Evolutionary conservation across 2,329 filamentous ascomycete genomes (phyloP).

Genomic region (Calonectria pseudoreteaudii): DNA sequence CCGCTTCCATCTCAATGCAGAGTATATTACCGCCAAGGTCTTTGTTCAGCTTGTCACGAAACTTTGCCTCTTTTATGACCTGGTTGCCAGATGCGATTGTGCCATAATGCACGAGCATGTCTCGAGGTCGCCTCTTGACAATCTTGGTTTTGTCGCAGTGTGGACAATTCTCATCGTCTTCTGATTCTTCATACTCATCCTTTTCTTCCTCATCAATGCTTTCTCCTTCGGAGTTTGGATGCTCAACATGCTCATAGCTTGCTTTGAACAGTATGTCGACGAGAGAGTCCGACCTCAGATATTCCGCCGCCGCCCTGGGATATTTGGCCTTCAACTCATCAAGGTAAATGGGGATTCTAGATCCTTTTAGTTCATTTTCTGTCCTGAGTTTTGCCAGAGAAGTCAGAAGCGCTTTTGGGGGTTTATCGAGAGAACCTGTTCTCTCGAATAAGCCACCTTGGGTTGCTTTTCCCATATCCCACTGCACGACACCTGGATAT

Average conservation of each 20-base stretch:
- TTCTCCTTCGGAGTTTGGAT: background rate
- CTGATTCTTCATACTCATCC: background rate
- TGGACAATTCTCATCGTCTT: background rate
- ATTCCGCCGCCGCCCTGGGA: background rate
- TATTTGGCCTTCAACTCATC: background rate
- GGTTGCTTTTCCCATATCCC: background rate
- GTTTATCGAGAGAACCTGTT: background rate
- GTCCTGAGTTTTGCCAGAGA: background rate
- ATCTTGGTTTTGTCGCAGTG: background rate
- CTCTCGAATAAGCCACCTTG: background rate
- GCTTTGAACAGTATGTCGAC: background rate
- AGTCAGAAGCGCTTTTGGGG: background rate
- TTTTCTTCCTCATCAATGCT: background rate
- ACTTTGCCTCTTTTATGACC: background rate
- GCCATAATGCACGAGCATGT: background rate
- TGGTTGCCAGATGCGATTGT: background rate
- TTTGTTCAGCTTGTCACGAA: background rate
- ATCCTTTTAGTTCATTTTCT: background rate
- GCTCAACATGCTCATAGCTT: background rate
- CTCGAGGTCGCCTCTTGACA: background rate
- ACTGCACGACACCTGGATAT: background rate
- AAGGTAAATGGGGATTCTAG: background rate
- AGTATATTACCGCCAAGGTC: background rate
- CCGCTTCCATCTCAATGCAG: background rate
- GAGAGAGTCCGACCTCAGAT: background rate